A percentile compares a stretch with the other conserved stretches of the same genome.
Evolutionary conservation across 371 early-diverging fungal genomes (phyloP).

Genomic region (Thermomucor indicae-seudaticae): DNA sequence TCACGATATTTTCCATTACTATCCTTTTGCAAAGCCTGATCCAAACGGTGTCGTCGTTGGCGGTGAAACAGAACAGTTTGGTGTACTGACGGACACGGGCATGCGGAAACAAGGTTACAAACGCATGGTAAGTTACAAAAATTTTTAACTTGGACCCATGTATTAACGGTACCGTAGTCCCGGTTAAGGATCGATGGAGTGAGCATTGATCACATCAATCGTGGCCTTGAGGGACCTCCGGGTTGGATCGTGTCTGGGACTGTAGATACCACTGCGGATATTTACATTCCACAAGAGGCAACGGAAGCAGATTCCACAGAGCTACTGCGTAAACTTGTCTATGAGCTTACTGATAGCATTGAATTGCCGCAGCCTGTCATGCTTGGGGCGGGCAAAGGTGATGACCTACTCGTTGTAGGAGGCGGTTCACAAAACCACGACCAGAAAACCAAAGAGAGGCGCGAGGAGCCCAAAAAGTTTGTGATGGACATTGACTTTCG

Average conservation of each 20-base stretch:
- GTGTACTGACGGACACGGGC: slow-evolving; percentile 38
- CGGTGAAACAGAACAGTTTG: slow-evolving; percentile 39
- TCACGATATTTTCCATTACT: slow-evolving; percentile 47
- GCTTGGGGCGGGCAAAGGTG: slow-evolving; percentile 48
- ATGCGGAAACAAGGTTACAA: slow-evolving; percentile 47
- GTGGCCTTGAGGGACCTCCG: slow-evolving; percentile 84
- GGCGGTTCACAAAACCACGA: slow-evolving; percentile 27
- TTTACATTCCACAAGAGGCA: slow-evolving; percentile 67
- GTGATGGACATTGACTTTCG: slow-evolving; percentile 73
- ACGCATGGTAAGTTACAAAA: slow-evolving; percentile 29
- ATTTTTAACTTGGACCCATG: background rate
- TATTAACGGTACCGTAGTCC: too few species aligned
- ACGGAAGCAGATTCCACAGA: slow-evolving; percentile 50
- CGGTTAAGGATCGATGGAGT: slow-evolving; percentile 88
- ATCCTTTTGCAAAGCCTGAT: slow-evolving; percentile 39
- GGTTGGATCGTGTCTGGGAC: slow-evolving; percentile 92
- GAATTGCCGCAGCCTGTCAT: slow-evolving; percentile 58
- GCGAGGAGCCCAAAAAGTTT: slow-evolving; percentile 48
- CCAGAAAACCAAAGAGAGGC: slow-evolving; percentile 60
- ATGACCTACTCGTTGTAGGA: slow-evolving; percentile 40
- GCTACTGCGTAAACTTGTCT: slow-evolving; percentile 64
- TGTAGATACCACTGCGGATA: slow-evolving; percentile 77
- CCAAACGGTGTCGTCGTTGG: slow-evolving; percentile 46
- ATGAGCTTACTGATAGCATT: slow-evolving; percentile 76
- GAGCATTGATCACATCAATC: slow-evolving; percentile 88